These are phyloP conservation scores for Metarhizium anisopliae DNA, from an alignment of 2,329 filamentous ascomycete species.

Conservation along the genomic window DNA sequence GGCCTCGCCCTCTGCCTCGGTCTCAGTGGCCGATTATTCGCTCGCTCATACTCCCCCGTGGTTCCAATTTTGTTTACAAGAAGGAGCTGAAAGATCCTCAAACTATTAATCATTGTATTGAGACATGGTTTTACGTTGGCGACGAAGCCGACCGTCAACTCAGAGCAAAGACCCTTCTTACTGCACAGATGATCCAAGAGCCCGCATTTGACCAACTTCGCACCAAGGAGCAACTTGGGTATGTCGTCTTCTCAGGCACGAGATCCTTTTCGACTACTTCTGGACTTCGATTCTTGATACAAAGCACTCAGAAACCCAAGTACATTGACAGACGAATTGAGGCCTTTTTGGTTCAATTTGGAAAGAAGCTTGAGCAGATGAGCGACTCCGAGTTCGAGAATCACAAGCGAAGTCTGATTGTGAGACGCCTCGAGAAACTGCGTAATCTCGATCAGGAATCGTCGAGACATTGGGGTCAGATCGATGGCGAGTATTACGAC, in stretches of 20 bases:
- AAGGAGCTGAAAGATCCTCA: slow-evolving; percentile 74
- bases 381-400: slow-evolving; percentile 75
- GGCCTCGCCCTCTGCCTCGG: slow-evolving; percentile 62
- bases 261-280: slow-evolving; percentile 66
- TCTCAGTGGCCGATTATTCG: slow-evolving; percentile 74
- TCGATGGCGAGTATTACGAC: slow-evolving; percentile 79
- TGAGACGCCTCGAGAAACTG: slow-evolving; percentile 78
- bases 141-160: slow-evolving; percentile 58
- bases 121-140: slow-evolving; percentile 67
- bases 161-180: slow-evolving; percentile 68
- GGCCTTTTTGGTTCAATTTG: slow-evolving; percentile 64
- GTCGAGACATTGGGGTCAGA: slow-evolving; percentile 73
- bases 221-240: slow-evolving; percentile 95
- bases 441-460: slow-evolving; percentile 89
- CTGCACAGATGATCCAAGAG: slow-evolving; percentile 87
- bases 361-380: slow-evolving; percentile 63
- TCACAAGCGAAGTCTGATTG: slow-evolving; percentile 83
- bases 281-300: slow-evolving; percentile 82
- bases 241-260: slow-evolving; percentile 83
- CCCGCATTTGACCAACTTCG: slow-evolving; percentile 89
- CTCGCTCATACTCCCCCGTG: slow-evolving; percentile 67
- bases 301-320: slow-evolving; percentile 76
- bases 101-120: slow-evolving; percentile 82
- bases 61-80: slow-evolving; percentile 76
- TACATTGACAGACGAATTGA: slow-evolving; percentile 87